Percentiles rank a stretch among this genome's conserved stretches.
phyloP scores from a whole-genome alignment of 2,329 filamentous ascomycete species.

The Venturia nashicola region DNA sequence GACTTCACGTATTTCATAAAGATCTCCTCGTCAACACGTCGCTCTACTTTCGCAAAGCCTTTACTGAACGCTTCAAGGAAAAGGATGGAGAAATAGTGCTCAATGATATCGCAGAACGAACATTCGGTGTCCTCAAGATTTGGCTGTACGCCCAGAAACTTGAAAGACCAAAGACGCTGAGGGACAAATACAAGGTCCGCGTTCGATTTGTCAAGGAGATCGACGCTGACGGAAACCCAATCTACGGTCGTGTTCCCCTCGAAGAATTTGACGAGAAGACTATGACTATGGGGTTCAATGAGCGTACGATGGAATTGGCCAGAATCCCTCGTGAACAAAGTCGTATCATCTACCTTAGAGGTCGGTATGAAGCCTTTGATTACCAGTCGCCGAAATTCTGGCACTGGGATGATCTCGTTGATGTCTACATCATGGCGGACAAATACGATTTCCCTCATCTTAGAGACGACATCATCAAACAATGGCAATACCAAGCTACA shows the following conservation, averaged over 20 bases:
- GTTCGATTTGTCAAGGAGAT: background rate
- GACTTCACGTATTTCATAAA: constrained; percentile 1
- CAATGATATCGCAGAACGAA: background rate
- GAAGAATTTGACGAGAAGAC: background rate
- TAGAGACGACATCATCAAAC: background rate
- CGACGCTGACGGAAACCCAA: background rate
- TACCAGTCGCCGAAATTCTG: background rate
- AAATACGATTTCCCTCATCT: background rate
- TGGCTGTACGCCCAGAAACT: background rate
- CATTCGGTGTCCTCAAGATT: background rate
- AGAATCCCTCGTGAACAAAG: too few species aligned
- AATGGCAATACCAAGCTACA: background rate
- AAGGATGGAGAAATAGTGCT: background rate
- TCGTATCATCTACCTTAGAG: background rate
- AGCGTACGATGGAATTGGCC: background rate
- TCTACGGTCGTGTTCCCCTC: background rate
- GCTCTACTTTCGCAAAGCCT: constrained; percentile 5
- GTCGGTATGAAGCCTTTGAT: background rate
- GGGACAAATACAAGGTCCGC: background rate
- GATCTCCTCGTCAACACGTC: constrained; percentile 6
- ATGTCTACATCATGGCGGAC: background rate
- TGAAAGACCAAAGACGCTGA: background rate
- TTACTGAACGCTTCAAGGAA: constrained; percentile 6
- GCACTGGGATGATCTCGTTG: background rate
- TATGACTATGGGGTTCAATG: background rate